Evolutionary conservation across 805 yeast genomes (phyloP), one percentile per base, ranked within the genome.

Genomic region (Yarrowia sp.): DNA sequence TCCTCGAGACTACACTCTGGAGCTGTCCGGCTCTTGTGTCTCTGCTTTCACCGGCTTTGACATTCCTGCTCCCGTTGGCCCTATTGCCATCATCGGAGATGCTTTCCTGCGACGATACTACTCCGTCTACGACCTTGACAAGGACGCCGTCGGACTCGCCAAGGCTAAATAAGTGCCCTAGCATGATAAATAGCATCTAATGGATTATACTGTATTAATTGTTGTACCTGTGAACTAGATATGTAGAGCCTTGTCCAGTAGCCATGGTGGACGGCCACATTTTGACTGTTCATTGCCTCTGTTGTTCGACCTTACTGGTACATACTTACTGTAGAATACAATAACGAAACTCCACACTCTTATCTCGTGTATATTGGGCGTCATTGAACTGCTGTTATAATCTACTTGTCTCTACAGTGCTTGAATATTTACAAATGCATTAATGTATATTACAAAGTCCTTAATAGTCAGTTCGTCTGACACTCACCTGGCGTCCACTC

Each of bases 21-120:
- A 95, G 78, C 89, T 91, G 44, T 85, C 95, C 66, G 99, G 98
- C 47, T 86, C 96, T 48, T 95, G 99, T 83, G 88, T 93, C 73
- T 92, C 98, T 66, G 96, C 96, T 8, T 90, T 95, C 82, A 92
- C 96, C 44, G 96, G 97, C 72, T 86, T 95, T 93, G 99, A 95
- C 76, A 85, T 95, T 86, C 98, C 98, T 64, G 90, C 87, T 73
- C 98, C 98, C 68, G 88, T 93, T 73, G 98, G 98, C 67, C 98
- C 97, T 70, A 79, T 95, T 79, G 96, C 98, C 66, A 93, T 95
- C 73, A 80, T 95, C 71, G 99, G 99, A 75, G 99, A 95, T 75
- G 93, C 98, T 14, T 95, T 95, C 88, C 85, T 95, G 79, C 90
- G 99, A 82, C 89, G 83, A 75, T 93, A 86, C 82, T 95, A 95